A percentile compares a stretch with the other conserved stretches of the same genome.
phyloP scores from a whole-genome alignment of 2,329 filamentous ascomycete genomes.

The Pseudocercospora macadamiae region DNA sequence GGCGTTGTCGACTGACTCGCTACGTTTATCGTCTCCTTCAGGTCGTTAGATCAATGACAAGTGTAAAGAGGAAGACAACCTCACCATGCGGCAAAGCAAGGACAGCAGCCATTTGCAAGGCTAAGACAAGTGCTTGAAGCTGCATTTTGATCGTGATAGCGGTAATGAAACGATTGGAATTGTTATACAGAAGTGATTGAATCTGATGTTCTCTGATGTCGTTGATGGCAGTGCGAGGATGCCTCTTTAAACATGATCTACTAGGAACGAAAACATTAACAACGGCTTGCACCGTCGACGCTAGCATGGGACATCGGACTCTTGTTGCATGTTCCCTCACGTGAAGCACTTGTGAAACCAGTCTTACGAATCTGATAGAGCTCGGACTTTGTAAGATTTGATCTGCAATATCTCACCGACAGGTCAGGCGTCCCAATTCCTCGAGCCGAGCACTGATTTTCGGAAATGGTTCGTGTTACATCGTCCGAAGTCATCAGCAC shows the following conservation, averaged over 20 bases:
- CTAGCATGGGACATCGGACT: not conserved
- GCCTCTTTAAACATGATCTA: not conserved
- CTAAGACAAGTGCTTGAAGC: not conserved
- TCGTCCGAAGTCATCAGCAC: not conserved
- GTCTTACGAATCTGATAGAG: not conserved
- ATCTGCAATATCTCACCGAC: not conserved
- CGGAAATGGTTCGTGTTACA: not conserved
- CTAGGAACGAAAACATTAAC: not conserved
- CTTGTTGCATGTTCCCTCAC: not conserved
- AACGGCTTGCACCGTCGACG: not conserved
- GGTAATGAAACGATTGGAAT: not conserved
- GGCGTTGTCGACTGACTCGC: not conserved
- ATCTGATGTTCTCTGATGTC: not conserved
- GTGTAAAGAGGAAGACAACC: not conserved
- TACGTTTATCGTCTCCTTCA: not conserved
- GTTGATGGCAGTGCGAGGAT: not conserved
- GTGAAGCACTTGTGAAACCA: not conserved
- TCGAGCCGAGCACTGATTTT: not conserved
- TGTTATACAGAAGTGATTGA: not conserved
- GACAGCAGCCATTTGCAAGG: not conserved
- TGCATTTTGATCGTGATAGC: not conserved
- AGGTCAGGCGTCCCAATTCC: not conserved
- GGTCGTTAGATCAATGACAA: not conserved
- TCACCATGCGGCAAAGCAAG: not conserved
- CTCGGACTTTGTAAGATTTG: not conserved